These are phyloP conservation scores for Neoboletus magnificus DNA, from an alignment of 768 basidiomycete species.

Conservation along the genomic window DNA sequence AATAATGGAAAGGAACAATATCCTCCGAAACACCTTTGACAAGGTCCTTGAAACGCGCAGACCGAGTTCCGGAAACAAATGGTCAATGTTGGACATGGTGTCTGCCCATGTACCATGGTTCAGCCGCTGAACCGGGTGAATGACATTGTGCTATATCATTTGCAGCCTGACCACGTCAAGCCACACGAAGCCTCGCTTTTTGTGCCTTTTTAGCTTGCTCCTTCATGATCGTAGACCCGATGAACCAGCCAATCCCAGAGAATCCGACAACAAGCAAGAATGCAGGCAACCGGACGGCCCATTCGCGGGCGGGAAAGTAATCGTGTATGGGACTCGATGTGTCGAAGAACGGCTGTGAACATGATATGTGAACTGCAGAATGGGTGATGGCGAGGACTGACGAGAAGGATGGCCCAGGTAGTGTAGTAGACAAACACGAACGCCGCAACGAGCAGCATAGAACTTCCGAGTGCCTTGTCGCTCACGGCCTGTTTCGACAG, in stretches of 20 bases:
- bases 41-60: background rate
- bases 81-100: background rate
- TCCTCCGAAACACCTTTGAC: background rate
- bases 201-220: conserved; percentile 69
- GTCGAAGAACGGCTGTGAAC: conserved; percentile 77
- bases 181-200: conserved; percentile 58
- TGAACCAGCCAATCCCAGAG: conserved; percentile 73
- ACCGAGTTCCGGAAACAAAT: no score
- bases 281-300: conserved; percentile 86
- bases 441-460: conserved; percentile 76
- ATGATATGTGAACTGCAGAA: conserved; percentile 6
- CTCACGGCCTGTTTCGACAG: conserved; percentile 54
- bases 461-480: conserved; percentile 77
- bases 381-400: conserved; percentile 35
- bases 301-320: conserved; percentile 86
- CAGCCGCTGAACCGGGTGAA: background rate
- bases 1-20: background rate
- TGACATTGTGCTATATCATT: background rate
- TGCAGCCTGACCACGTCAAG: conserved; percentile 35
- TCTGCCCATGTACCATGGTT: background rate
- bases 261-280: conserved; percentile 79
- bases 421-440: conserved; percentile 88
- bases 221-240: conserved; percentile 71
- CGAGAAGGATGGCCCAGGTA: conserved; percentile 84
- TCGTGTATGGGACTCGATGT: conserved; percentile 65